Evolutionary conservation across 441 rosid species (phyloP), one percentile per base, ranked within the genome.

Genomic region (Bocquillonia castaneifolia): DNA sequence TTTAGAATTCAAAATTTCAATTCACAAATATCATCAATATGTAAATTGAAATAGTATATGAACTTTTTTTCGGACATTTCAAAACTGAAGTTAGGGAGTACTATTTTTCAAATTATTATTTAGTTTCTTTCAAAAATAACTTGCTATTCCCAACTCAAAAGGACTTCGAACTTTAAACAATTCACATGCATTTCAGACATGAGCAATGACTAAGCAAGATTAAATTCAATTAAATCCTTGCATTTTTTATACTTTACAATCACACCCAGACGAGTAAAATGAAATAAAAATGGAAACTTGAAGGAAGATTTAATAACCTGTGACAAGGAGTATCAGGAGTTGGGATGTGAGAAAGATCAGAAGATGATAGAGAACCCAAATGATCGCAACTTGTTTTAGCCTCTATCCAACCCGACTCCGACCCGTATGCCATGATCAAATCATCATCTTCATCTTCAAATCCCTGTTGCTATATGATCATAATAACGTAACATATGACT

Each of bases 391-490:
- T 77, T 40, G 89, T 85, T 50, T 85, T 83, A 14, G 98, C 91
- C 74, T 91, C 98, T 0, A 93, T 93, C 96, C 96, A 93, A 64
- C 97, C 98, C 32, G 97, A 85, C 52, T 77, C 95, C 18, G 88
- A 84, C 58, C 95, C 95, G 71, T 67, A 66, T 15, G 15, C 6
- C 28, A 5, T 20, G 14, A 80, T 63, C 68, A 78, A 63, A 40
- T 83, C 87, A 13, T 61, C 75, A 28, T 77, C 82, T 3, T 69
- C 93, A 25, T 70, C 81, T 61, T 56, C 83, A 32, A 73, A 14
- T 48, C 54, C 47, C 42, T 34, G 57, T 48, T 72, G 83, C 89
- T 82, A 50, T 23, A 12, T 1, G 14, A 6, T 4, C 10, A 6
- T 10, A 10, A 9, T 1, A 17, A 0, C 45, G 10, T 40, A 45